These are phyloP conservation scores for Thielaviopsis ethacetica DNA, from an alignment of 2,329 filamentous ascomycete species.

Conservation along the genomic window DNA sequence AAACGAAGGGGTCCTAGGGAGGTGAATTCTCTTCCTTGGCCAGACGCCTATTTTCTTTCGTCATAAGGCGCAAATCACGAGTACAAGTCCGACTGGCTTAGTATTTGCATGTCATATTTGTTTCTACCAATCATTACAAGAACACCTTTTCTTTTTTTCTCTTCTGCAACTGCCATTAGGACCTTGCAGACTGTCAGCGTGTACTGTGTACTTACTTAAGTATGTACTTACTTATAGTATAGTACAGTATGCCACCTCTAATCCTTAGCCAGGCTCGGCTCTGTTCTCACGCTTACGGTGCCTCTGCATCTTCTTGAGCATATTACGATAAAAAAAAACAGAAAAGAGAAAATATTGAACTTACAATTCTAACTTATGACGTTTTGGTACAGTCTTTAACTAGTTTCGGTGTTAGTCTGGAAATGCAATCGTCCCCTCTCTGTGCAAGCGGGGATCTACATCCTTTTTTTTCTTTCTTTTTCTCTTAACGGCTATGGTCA, in stretches of 20 bases:
- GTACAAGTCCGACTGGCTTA: not conserved
- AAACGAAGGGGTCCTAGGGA: not conserved
- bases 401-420: not conserved
- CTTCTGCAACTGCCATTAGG: not conserved
- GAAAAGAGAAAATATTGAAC: too few relatives aligned
- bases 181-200: not conserved
- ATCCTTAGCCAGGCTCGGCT: not conserved
- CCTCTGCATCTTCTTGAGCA: not conserved
- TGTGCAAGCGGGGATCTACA: not conserved
- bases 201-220: too few relatives aligned
- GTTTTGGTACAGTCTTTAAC: not conserved
- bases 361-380: not conserved
- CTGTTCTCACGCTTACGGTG: not conserved
- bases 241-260: not conserved
- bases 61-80: not conserved
- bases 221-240: too few relatives aligned
- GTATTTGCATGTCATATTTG: not conserved
- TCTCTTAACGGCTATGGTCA: not conserved
- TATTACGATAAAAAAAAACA: too few relatives aligned
- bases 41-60: not conserved
- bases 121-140: not conserved
- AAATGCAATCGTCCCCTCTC: not conserved
- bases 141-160: not conserved
- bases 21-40: not conserved
- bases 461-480: not conserved